Evolutionary conservation across 225 moss, liverwort and hornwort species (phyloP).

Genomic region (Polytrichum commune): DNA sequence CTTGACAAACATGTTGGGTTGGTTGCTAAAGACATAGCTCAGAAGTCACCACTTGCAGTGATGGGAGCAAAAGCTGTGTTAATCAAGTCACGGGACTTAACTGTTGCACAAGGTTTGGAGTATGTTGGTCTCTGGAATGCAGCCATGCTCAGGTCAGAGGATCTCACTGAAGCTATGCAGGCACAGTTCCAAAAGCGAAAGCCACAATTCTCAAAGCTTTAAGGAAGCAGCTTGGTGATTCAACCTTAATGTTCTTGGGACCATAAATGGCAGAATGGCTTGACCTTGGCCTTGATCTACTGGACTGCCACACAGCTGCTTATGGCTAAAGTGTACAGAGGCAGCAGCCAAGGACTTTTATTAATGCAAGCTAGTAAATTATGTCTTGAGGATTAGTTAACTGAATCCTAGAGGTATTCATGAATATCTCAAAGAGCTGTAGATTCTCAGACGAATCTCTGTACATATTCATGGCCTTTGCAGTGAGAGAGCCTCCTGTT

Average conservation of each 20-base stretch:
- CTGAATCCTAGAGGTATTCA: background rate
- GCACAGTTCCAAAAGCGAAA: constrained; percentile 70
- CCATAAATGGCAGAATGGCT: background rate
- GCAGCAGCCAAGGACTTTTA: no score
- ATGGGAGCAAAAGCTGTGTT: constrained; percentile 83
- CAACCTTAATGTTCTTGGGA: background rate
- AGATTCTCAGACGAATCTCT: background rate
- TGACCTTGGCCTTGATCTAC: background rate
- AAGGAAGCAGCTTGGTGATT: constrained; percentile 3
- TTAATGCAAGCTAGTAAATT: no score
- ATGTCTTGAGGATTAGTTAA: no score
- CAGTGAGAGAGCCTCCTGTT: no score
- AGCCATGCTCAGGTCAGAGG: constrained; percentile 66
- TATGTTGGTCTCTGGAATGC: constrained; percentile 88
- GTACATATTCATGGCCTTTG: background rate
- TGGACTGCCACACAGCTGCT: background rate
- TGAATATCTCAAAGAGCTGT: background rate
- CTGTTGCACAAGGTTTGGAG: constrained; percentile 82
- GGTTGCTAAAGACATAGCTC: constrained; percentile 64
- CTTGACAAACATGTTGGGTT: constrained; percentile 49
- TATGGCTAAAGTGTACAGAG: no score
- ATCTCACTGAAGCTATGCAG: constrained; percentile 57
- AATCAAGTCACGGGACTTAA: constrained; percentile 74
- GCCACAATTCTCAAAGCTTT: constrained; percentile 74
- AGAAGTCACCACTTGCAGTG: constrained; percentile 86